Evolutionary conservation across 2,329 filamentous ascomycete species (phyloP), one percentile per base, ranked within the genome.

Genomic region (Aphanocladium album): DNA sequence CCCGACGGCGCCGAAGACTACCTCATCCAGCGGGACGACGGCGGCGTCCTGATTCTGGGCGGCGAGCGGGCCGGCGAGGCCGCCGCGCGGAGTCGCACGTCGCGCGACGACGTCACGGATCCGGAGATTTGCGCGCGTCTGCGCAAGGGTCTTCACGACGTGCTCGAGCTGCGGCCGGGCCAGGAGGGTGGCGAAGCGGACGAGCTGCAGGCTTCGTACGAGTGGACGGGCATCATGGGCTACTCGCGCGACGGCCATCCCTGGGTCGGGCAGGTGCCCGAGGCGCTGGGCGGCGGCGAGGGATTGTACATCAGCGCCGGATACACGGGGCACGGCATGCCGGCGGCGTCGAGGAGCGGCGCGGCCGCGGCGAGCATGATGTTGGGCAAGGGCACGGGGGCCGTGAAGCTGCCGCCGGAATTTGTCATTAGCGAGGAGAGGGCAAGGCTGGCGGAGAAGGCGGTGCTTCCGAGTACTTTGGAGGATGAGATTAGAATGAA

Each of bases 191-290:
- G 71, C 8, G 76, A 78, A 39, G 72, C 74, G 41, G 70, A 79
- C 35, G 74, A 78, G 49, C 72, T 90, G 21, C 68, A 74, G 23
- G 79, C 82, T 11, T 73, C 81, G 33, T 84, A 82, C 69, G 85
- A 89, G 69, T 93, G 90, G 90, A 90, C 88, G 1, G 90, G 90
- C 0, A 89, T 92, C 65, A 93, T 92, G 89, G 89, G 87, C 0
- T 92, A 85, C 72, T 86, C 83, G 33, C 76, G 85, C 7, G 90
- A 93, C 70, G 76, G 80, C 0, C 72, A 81, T 55, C 89, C 90
- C 0, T 92, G 87, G 86, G 86, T 93, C 2, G 90, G 89, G 0
- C 73, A 75, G 11, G 82, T 92, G n/a, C 85, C 86, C 0, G 73
- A 73, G 39, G 67, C 70, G 6, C 65, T 81, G 25, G 74, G 81